Evolutionary conservation across 2,329 filamentous ascomycete genomes (phyloP).

Genomic region (Geoglossum cookeanum): DNA sequence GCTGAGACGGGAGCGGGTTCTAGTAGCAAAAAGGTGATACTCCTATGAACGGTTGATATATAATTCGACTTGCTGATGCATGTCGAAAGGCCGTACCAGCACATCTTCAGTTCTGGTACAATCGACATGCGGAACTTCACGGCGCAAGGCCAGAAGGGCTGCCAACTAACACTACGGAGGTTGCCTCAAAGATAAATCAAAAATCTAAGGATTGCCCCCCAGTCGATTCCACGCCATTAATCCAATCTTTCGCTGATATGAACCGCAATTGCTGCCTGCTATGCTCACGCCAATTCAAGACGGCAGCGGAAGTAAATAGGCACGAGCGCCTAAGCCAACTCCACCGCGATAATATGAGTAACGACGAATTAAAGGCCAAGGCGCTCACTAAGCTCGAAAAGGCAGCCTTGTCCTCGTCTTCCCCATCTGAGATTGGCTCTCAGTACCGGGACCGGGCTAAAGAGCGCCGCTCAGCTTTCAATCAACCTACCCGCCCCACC

Average conservation of each 20-base stretch:
- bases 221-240: conserved; percentile 19
- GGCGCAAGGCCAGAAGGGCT: conserved; percentile 23
- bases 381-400: conserved; percentile 21
- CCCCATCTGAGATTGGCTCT: conserved; percentile 3
- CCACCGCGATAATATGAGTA: conserved; percentile 35
- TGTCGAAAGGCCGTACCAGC: conserved; percentile 29
- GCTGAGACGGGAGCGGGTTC: conserved; percentile 20
- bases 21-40: conserved; percentile 10
- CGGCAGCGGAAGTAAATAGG: conserved; percentile 32
- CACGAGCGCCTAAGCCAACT: conserved; percentile 40
- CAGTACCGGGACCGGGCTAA: conserved; percentile 46
- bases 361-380: conserved; percentile 26
- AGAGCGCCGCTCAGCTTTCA: conserved; percentile 43
- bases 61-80: conserved; percentile 2
- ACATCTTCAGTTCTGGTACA: conserved; percentile 52
- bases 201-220: conserved; percentile 11
- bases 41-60: neutral
- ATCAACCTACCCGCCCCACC: conserved; percentile 37
- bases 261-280: conserved; percentile 39
- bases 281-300: conserved; percentile 40
- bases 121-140: conserved; percentile 49
- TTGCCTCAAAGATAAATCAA: conserved; percentile 10
- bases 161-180: conserved; percentile 13
- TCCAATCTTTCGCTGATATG: conserved; percentile 40
- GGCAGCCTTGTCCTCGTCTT: conserved; percentile 7